Evolutionary conservation across 495 filamentous ascomycete species (phyloP).

Genomic region (Cercophora samala): DNA sequence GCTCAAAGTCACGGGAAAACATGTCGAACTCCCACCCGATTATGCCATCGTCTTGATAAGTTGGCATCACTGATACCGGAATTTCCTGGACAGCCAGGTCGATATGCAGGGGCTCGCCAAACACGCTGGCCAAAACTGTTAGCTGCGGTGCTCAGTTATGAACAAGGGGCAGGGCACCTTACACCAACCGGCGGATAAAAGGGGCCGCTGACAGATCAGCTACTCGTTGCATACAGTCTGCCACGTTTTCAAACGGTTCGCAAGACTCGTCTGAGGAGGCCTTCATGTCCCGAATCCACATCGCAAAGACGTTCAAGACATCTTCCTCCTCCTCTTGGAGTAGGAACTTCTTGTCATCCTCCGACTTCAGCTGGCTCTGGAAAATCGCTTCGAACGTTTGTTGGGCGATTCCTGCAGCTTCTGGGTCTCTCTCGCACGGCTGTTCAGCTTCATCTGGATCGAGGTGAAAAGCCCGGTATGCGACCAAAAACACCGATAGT

Average conservation of each 20-base stretch:
- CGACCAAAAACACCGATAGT: slow-evolving; percentile 24
- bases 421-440: slow-evolving; percentile 2
- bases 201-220: slow-evolving; percentile 8
- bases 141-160: not conserved
- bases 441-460: slow-evolving; percentile 9
- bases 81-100: slow-evolving; percentile 3
- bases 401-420: slow-evolving; percentile 12
- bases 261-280: not conserved
- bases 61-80: not conserved
- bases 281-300: slow-evolving; percentile 19
- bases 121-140: not conserved
- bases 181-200: slow-evolving; percentile 24
- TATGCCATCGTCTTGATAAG: not conserved
- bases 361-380: slow-evolving; percentile 16
- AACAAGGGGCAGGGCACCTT: slow-evolving; percentile 7
- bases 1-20: slow-evolving; percentile 11
- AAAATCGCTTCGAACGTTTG: slow-evolving; percentile 27
- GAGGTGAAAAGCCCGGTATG: slow-evolving; percentile 28
- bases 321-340: slow-evolving; percentile 28
- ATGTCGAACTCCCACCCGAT: slow-evolving; percentile 17
- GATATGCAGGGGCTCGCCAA: slow-evolving; percentile 8
- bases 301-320: slow-evolving; percentile 21
- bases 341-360: slow-evolving; percentile 17
- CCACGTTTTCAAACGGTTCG: slow-evolving; percentile 12
- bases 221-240: slow-evolving; percentile 15